Evolutionary conservation across 2,329 filamentous ascomycete species (phyloP).

Genomic region (Botrytis sinoallii): DNA sequence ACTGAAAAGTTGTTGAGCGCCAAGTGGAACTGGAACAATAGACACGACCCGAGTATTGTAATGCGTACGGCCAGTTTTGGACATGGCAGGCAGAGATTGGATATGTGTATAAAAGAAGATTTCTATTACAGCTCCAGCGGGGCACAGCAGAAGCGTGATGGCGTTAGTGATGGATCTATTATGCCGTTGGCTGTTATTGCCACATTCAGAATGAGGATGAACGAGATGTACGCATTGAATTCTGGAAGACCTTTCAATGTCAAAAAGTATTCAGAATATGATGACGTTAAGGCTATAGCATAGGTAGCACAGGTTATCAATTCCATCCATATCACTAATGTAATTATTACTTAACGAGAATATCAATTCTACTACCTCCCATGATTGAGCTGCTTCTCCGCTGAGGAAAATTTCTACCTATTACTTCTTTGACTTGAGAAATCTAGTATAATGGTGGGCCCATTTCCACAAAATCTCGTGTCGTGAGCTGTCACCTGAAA

Average conservation of each 20-base stretch:
- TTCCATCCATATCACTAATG: not conserved
- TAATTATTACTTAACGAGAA: not conserved
- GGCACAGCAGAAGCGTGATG: not conserved
- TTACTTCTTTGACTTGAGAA: not conserved
- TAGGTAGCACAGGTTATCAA: not conserved
- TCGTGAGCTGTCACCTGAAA: not conserved
- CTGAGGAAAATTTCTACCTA: not conserved
- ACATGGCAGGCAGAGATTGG: conserved; percentile 11
- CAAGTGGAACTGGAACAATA: not conserved
- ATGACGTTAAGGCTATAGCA: not conserved
- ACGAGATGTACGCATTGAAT: not conserved
- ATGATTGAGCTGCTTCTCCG: not conserved
- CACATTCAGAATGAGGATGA: conserved; percentile 1
- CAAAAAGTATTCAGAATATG: not conserved
- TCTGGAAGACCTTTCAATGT: not conserved
- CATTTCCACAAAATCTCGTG: no score
- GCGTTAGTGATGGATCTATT: not conserved
- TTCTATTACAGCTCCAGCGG: not conserved
- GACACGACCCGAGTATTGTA: not conserved
- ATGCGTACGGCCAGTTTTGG: conserved; percentile 20
- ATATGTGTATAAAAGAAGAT: conserved; percentile 12
- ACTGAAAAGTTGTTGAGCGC: not conserved
- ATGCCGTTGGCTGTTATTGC: not conserved
- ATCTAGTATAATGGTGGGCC: not conserved
- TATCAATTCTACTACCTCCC: not conserved